Percentiles rank a stretch among this genome's conserved stretches.
These are phyloP conservation scores for Trypanosoma theileri DNA, from an alignment of 208 protist species.

Conservation along the genomic window DNA sequence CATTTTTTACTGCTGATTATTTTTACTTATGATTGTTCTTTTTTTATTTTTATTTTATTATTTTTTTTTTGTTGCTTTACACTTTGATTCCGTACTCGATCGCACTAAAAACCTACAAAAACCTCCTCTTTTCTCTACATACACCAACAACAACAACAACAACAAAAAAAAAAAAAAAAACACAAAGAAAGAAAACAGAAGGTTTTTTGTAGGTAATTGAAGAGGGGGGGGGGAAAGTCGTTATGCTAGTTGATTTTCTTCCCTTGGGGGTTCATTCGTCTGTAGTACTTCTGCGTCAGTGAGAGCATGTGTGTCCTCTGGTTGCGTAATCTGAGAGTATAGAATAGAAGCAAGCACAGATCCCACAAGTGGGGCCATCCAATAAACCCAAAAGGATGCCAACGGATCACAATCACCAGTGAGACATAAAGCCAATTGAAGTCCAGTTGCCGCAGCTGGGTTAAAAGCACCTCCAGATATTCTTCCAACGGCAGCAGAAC, in stretches of 20 bases:
- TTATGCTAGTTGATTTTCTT: neutral
- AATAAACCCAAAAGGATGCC: slow-evolving; percentile 80
- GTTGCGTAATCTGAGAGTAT: slow-evolving; percentile 75
- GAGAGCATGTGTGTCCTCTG: slow-evolving; percentile 27
- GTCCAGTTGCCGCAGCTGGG: slow-evolving; percentile 75
- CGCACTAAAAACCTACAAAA: no score
- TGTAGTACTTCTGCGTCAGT: slow-evolving; percentile 34
- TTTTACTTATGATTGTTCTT: no score
- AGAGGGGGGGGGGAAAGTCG: no score
- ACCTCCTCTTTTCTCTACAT: no score
- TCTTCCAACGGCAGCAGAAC: slow-evolving; percentile 57
- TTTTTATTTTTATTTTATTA: no score
- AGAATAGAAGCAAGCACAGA: slow-evolving; percentile 56
- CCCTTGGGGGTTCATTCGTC: slow-evolving; percentile 9
- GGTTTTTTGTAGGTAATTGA: no score
- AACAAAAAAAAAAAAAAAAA: no score
- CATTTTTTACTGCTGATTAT: no score
- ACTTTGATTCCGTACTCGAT: no score
- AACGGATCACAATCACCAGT: slow-evolving; percentile 65
- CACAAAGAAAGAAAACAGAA: no score
- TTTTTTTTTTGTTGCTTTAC: no score
- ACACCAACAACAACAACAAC: no score
- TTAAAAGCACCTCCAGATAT: slow-evolving; percentile 85
- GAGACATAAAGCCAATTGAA: slow-evolving; percentile 76
- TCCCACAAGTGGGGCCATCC: slow-evolving; percentile 73